phyloP scores from a whole-genome alignment of 2,329 filamentous ascomycete species.

The Cercospora sojina region DNA sequence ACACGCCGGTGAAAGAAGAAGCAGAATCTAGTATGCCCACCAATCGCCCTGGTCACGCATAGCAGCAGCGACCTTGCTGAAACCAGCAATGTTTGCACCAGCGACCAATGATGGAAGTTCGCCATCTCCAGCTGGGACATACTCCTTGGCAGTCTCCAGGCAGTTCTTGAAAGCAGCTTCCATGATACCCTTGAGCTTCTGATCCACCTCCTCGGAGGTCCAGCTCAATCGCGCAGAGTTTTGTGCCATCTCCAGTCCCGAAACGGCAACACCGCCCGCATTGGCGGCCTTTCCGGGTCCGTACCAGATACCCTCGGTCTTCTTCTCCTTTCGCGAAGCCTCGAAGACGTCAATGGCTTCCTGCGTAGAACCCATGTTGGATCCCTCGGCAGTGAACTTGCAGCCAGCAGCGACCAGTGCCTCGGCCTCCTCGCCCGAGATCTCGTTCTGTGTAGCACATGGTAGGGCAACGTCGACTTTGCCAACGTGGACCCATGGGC shows the following conservation, averaged over 20 bases:
- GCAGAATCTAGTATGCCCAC: conserved; percentile 53
- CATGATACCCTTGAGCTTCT: conserved; percentile 72
- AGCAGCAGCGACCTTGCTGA: conserved; percentile 90
- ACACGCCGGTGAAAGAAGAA: not conserved
- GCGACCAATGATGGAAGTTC: conserved; percentile 88
- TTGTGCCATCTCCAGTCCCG: conserved; percentile 98
- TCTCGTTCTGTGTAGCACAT: conserved; percentile 96
- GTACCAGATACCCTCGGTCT: conserved; percentile 84
- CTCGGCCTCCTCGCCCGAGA: conserved; percentile 85
- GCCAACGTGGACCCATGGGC: conserved; percentile 88
- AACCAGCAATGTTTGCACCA: conserved; percentile 95
- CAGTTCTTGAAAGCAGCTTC: conserved; percentile 88
- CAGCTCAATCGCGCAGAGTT: conserved; percentile 85
- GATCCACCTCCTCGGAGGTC: conserved; percentile 68
- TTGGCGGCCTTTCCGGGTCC: conserved; percentile 94
- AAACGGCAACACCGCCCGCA: conserved; percentile 94
- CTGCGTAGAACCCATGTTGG: conserved; percentile 98
- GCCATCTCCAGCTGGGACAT: conserved; percentile 73
- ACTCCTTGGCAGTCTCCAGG: conserved; percentile 84
- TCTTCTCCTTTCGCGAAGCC: conserved; percentile 65
- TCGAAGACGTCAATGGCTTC: conserved; percentile 94
- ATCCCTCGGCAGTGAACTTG: conserved; percentile 90
- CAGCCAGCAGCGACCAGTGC: conserved; percentile 72
- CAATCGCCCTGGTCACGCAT: conserved; percentile 98
- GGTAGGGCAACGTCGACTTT: conserved; percentile 89